These are phyloP conservation scores for Cryphonectria japonica DNA, from an alignment of 2,329 filamentous ascomycete species.

Conservation along the genomic window DNA sequence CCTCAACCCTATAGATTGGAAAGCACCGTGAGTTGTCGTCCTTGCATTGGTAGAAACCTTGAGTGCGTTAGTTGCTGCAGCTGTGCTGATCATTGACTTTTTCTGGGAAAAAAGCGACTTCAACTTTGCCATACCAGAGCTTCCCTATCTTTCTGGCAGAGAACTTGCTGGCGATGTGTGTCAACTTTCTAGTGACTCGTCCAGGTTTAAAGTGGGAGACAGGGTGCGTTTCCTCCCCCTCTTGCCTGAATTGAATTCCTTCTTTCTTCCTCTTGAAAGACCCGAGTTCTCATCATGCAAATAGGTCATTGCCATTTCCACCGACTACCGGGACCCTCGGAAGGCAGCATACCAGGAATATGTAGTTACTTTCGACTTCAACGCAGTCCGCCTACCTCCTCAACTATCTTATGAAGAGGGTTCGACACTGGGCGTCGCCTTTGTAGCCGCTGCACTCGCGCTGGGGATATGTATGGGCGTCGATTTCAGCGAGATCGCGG, in stretches of 20 bases:
- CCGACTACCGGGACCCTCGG: conserved; percentile 72
- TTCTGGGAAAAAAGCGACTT: conserved; percentile 56
- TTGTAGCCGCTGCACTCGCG: conserved; percentile 68
- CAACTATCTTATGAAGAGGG: conserved; percentile 57
- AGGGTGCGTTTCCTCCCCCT: conserved; percentile 40
- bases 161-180: conserved; percentile 69
- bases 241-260: no score
- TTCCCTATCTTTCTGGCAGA: conserved; percentile 71
- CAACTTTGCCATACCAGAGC: conserved; percentile 68
- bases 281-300: background rate
- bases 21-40: conserved; percentile 63
- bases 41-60: background rate
- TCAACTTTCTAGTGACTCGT: conserved; percentile 48
- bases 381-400: conserved; percentile 64
- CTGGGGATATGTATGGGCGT: conserved; percentile 72
- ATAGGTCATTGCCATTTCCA: conserved; percentile 67
- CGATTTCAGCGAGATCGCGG: conserved; percentile 57
- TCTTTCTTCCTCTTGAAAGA: background rate
- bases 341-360: conserved; percentile 76
- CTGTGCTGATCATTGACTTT: conserved; percentile 1
- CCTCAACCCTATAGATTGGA: conserved; percentile 78
- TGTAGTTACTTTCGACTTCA: conserved; percentile 66
- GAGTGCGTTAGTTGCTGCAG: background rate
- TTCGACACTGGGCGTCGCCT: conserved; percentile 70
- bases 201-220: conserved; percentile 60